Evolutionary conservation across 2,329 filamentous ascomycete species (phyloP).

Genomic region (Cercospora citrullina): DNA sequence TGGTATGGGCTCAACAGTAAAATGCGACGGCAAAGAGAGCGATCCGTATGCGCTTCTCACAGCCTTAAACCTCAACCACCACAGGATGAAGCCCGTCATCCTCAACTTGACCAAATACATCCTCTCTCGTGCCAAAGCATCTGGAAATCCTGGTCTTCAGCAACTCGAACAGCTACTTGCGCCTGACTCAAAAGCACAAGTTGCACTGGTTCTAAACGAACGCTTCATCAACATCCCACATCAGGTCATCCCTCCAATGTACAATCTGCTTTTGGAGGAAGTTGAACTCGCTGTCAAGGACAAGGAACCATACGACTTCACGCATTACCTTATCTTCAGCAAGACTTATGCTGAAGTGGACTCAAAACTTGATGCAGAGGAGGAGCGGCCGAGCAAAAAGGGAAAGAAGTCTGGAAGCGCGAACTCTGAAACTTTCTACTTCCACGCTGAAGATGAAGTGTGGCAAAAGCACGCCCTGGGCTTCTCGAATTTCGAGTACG

Average conservation of each 20-base stretch:
- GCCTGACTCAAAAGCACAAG: constrained; percentile 48
- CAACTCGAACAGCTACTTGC: constrained; percentile 45
- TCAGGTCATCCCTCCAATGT: constrained; percentile 89
- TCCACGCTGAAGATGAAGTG: constrained; percentile 94
- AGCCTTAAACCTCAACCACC: constrained; percentile 77
- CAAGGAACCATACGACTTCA: constrained; percentile 87
- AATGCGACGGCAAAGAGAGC: constrained; percentile 90
- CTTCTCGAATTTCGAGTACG: constrained; percentile 71
- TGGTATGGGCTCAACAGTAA: constrained; percentile 88
- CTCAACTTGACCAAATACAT: constrained; percentile 73
- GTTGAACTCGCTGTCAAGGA: constrained; percentile 84
- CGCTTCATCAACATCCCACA: constrained; percentile 95
- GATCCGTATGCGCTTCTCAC: constrained; percentile 94
- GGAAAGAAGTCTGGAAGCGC: constrained; percentile 56
- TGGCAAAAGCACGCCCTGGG: constrained; percentile 73
- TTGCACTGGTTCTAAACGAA: constrained; percentile 88
- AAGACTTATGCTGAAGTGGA: constrained; percentile 90
- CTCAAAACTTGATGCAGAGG: constrained; percentile 72
- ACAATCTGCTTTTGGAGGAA: constrained; percentile 90
- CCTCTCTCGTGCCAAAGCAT: constrained; percentile 53
- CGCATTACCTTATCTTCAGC: constrained; percentile 87
- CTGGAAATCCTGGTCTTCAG: constrained; percentile 37
- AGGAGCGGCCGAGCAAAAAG: constrained; percentile 61
- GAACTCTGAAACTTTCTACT: constrained; percentile 71
- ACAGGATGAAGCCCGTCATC: constrained; percentile 70